Evolutionary conservation across 1,284 basidiomycete genomes (phyloP).

Genomic region (Bondarzewia mesenterica): DNA sequence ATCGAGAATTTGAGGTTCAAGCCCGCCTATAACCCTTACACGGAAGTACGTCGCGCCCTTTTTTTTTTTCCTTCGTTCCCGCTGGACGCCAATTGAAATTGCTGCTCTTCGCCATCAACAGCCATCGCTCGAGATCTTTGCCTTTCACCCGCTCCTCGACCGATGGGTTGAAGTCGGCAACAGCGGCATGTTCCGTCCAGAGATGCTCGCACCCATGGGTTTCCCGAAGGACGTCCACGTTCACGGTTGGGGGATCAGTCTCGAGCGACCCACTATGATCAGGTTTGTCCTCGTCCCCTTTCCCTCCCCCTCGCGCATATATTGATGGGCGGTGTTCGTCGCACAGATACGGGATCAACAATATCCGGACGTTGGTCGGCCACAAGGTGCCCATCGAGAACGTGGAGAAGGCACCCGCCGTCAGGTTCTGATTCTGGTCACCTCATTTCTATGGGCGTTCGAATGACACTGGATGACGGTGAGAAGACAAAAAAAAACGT

Average conservation of each 20-base stretch:
- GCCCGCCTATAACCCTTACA: slow-evolving; percentile 96
- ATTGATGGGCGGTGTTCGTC: background rate
- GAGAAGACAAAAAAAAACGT: no score
- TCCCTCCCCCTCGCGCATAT: background rate
- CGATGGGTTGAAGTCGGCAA: slow-evolving; percentile 97
- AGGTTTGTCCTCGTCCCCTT: slow-evolving; percentile 43
- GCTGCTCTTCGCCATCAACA: slow-evolving; percentile 23
- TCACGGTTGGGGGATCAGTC: slow-evolving; percentile 92
- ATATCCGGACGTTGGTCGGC: slow-evolving; percentile 94
- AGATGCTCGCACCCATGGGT: slow-evolving; percentile 99
- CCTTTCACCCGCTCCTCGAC: slow-evolving; percentile 90
- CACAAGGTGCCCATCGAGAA: slow-evolving; percentile 92
- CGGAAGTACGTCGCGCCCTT: slow-evolving; percentile 53
- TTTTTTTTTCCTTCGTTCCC: background rate
- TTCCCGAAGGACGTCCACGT: slow-evolving; percentile 96
- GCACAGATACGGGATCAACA: slow-evolving; percentile 78
- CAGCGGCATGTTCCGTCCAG: slow-evolving; percentile 98
- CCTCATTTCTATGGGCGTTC: no score
- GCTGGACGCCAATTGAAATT: background rate
- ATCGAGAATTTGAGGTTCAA: slow-evolving; percentile 93
- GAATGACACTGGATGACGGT: background rate
- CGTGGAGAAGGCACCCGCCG: slow-evolving; percentile 85
- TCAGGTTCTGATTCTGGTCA: slow-evolving; percentile 70
- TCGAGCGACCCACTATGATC: slow-evolving; percentile 99
- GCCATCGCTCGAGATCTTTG: slow-evolving; percentile 99